phyloP scores from a whole-genome alignment of 768 basidiomycete genomes.

The Candolleomyces efflorescens region DNA sequence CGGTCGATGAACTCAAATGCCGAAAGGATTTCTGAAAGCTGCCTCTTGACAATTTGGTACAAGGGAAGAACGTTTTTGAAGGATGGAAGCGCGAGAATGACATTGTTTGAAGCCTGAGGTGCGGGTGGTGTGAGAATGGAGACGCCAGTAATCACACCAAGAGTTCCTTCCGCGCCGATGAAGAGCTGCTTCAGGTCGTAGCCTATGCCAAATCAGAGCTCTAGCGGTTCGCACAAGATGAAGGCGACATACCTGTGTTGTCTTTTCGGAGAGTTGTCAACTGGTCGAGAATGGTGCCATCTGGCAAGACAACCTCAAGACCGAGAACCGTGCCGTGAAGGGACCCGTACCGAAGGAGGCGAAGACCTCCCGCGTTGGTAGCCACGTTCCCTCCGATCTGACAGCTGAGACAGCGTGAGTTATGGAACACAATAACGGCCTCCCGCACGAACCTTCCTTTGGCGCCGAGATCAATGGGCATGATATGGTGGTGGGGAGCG shows the following conservation, averaged over 20 bases:
- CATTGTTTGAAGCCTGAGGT: slow-evolving; percentile 82
- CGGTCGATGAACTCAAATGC: slow-evolving; percentile 97
- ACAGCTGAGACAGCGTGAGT: slow-evolving; percentile 49
- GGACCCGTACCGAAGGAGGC: slow-evolving; percentile 90
- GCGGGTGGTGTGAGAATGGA: slow-evolving; percentile 89
- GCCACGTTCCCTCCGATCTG: slow-evolving; percentile 97
- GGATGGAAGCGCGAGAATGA: slow-evolving; percentile 83
- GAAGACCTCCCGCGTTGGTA: slow-evolving; percentile 96
- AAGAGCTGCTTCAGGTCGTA: slow-evolving; percentile 98
- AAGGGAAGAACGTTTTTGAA: slow-evolving; percentile 87
- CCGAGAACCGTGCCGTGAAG: slow-evolving; percentile 94
- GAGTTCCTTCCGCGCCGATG: slow-evolving; percentile 95
- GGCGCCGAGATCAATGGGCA: slow-evolving; percentile 94
- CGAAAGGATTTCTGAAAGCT: slow-evolving; percentile 91
- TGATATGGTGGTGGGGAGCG: slow-evolving; percentile 85
- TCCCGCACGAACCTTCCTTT: slow-evolving; percentile 73
- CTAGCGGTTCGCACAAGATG: not conserved
- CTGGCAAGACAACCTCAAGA: slow-evolving; percentile 91
- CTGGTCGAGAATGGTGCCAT: slow-evolving; percentile 87
- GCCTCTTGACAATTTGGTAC: slow-evolving; percentile 73
- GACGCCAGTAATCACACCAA: slow-evolving; percentile 92
- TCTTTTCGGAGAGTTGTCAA: slow-evolving; percentile 92
- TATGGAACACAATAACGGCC: slow-evolving; percentile 1
- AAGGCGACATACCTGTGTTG: slow-evolving; percentile 71
- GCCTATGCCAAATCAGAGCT: slow-evolving; percentile 41